Evolutionary conservation across 179 eudicot genomes (phyloP).

Genomic region (Silene coronaria): DNA sequence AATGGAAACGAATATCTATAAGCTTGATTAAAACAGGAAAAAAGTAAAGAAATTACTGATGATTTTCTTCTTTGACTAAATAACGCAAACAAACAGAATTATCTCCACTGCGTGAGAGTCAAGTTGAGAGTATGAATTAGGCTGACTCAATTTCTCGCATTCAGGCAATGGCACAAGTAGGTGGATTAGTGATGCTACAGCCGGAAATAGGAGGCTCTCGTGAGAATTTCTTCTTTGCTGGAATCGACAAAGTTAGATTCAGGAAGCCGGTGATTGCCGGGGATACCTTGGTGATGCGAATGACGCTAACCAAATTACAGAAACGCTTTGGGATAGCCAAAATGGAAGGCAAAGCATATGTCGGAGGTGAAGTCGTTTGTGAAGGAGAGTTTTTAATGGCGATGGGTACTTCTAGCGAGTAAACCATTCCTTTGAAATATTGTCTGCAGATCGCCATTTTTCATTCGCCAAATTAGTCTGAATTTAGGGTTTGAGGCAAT

Average conservation of each 20-base stretch:
- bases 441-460: neutral
- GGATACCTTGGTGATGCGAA: conserved; percentile 92
- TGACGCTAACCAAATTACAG: conserved; percentile 83
- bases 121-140: neutral
- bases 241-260: conserved; percentile 93
- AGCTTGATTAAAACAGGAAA: conserved; percentile 15
- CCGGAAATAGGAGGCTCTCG: conserved; percentile 94
- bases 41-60: conserved; percentile 79
- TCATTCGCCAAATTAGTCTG: neutral
- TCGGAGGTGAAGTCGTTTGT: conserved; percentile 86
- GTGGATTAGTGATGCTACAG: conserved; percentile 87
- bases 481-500: neutral
- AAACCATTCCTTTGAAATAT: neutral
- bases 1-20: conserved; percentile 33
- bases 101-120: neutral
- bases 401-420: conserved; percentile 42
- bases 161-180: conserved; percentile 99
- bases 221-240: conserved; percentile 89
- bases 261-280: conserved; percentile 97
- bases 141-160: neutral
- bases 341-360: conserved; percentile 98
- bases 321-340: conserved; percentile 95
- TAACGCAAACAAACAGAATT: conserved; percentile 35
- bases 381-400: conserved; percentile 99
- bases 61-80: conserved; percentile 86